A percentile compares a stretch with the other conserved stretches of the same genome.
phyloP scores from a whole-genome alignment of 768 basidiomycete genomes.

The Rhizopogon salebrosus region DNA sequence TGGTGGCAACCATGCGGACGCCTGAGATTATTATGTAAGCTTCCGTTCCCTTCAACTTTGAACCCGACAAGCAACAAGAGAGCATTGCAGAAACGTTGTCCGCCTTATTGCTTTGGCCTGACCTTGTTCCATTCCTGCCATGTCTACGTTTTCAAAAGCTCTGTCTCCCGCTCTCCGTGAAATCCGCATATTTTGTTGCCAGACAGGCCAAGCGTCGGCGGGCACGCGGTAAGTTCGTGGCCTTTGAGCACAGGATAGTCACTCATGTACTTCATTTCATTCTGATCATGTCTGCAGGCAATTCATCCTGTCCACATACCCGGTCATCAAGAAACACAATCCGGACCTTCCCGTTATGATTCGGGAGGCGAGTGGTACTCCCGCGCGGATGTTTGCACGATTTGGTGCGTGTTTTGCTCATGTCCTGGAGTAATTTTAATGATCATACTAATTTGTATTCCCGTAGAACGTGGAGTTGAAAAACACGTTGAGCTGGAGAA shows the following conservation, averaged over 20 bases:
- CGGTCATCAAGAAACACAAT: slow-evolving; percentile 73
- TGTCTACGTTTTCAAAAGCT: slow-evolving; percentile 64
- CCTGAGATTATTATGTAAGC: slow-evolving; percentile 23
- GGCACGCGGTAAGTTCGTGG: slow-evolving; percentile 61
- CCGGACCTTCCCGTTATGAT: slow-evolving; percentile 83
- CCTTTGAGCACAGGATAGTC: not conserved
- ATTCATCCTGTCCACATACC: slow-evolving; percentile 73
- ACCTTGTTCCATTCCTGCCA: slow-evolving; percentile 26
- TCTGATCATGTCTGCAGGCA: slow-evolving; percentile 42
- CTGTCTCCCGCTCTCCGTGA: slow-evolving; percentile 77
- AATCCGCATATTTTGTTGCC: slow-evolving; percentile 76
- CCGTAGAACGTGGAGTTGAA: slow-evolving; percentile 72
- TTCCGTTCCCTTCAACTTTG: not conserved
- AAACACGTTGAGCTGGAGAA: slow-evolving; percentile 77
- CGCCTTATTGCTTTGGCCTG: slow-evolving; percentile 5
- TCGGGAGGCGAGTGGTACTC: slow-evolving; percentile 74
- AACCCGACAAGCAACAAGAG: slow-evolving; percentile 1
- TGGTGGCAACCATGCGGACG: slow-evolving; percentile 9
- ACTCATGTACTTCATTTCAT: not conserved
- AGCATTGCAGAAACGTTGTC: slow-evolving; percentile 7
- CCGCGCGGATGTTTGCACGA: slow-evolving; percentile 78
- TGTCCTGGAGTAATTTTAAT: slow-evolving; percentile 5
- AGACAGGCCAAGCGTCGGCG: slow-evolving; percentile 68
- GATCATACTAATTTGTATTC: slow-evolving; percentile 11
- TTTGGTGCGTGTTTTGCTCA: slow-evolving; percentile 57